These are phyloP conservation scores for Geotrichum restrictum DNA, from an alignment of 1,139 yeast species.

Conservation along the genomic window DNA sequence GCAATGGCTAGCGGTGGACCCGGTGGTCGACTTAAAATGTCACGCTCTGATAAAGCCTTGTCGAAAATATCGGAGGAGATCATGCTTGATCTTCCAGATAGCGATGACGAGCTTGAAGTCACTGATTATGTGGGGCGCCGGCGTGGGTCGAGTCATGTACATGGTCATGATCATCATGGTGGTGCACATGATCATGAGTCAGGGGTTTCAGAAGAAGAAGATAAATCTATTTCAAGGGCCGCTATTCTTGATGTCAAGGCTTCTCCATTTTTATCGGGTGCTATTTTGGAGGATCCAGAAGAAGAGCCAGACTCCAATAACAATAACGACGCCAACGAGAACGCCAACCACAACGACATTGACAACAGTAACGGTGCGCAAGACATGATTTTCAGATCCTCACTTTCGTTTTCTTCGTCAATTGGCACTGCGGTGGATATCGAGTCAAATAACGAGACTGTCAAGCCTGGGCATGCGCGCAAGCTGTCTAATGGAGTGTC, in stretches of 20 bases:
- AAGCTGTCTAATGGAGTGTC: slow-evolving; percentile 1
- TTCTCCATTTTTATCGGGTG: too few species aligned
- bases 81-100: neutral
- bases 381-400: neutral
- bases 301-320: neutral
- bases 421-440: slow-evolving; percentile 13
- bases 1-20: neutral
- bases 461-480: slow-evolving; percentile 1
- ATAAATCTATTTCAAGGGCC: too few species aligned
- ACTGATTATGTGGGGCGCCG: too few species aligned
- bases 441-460: slow-evolving; percentile 5
- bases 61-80: slow-evolving; percentile 16
- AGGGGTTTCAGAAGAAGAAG: neutral
- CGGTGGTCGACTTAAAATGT: neutral
- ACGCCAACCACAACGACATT: neutral
- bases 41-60: slow-evolving; percentile 9
- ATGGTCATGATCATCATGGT: too few species aligned
- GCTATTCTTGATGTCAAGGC: too few species aligned
- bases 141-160: too few species aligned
- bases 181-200: too few species aligned
- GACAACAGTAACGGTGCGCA: too few species aligned
- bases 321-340: neutral
- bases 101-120: too few species aligned
- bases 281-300: too few species aligned
- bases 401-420: neutral